These are phyloP conservation scores for Parastagonospora nodorum DNA, from an alignment of 2,329 filamentous ascomycete genomes.

Conservation along the genomic window DNA sequence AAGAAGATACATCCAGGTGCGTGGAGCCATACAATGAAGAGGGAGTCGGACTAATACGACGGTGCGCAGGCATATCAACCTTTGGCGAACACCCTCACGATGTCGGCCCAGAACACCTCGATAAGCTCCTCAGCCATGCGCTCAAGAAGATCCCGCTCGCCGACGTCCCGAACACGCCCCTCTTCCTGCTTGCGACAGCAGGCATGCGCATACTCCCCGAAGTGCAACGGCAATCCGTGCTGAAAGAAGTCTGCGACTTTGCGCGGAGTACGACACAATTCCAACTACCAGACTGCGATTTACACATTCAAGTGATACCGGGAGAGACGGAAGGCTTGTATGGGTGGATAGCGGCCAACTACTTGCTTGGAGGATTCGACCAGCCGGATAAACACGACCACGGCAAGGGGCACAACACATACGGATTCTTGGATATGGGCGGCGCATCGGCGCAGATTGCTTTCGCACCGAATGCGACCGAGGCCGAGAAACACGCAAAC, in stretches of 20 bases:
- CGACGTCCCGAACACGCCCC: slow-evolving; percentile 80
- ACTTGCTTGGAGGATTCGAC: slow-evolving; percentile 90
- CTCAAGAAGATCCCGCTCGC: slow-evolving; percentile 75
- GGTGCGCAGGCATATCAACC: slow-evolving; percentile 70
- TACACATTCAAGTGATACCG: slow-evolving; percentile 91
- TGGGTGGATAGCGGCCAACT: slow-evolving; percentile 97
- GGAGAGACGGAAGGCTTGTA: slow-evolving; percentile 96
- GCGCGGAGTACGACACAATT: slow-evolving; percentile 78
- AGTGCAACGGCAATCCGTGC: slow-evolving; percentile 71
- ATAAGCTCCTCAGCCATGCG: slow-evolving; percentile 80
- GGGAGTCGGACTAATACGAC: slow-evolving; percentile 13
- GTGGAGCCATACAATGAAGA: slow-evolving; percentile 1
- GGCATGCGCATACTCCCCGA: slow-evolving; percentile 87
- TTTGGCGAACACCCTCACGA: slow-evolving; percentile 78
- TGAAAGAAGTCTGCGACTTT: slow-evolving; percentile 82
- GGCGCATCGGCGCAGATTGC: slow-evolving; percentile 97
- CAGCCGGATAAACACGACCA: slow-evolving; percentile 74
- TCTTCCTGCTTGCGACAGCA: slow-evolving; percentile 94
- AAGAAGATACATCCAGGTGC: slow-evolving; percentile 90
- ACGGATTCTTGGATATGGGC: slow-evolving; percentile 98
- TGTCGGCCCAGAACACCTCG: slow-evolving; percentile 81
- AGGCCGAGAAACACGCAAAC: slow-evolving; percentile 85
- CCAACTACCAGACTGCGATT: slow-evolving; percentile 82
- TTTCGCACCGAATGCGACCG: slow-evolving; percentile 91
- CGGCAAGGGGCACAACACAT: slow-evolving; percentile 88